Conservation (phyloP, 176 grass and related monocot genomes). For the Oryza glumipatula region DNA sequence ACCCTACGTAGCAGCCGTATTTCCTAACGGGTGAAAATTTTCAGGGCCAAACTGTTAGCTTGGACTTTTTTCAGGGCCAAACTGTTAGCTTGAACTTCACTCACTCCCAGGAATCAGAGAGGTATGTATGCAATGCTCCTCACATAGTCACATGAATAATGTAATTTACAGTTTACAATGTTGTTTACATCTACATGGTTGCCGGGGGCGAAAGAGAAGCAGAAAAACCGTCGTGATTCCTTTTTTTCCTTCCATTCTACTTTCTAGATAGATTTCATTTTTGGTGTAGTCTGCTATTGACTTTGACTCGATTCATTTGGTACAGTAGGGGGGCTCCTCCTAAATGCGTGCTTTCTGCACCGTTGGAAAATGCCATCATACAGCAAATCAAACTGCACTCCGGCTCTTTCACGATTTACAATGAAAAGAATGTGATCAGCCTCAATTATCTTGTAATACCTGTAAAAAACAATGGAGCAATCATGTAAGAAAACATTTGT, state of each 20-base stretch:
- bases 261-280: slow-evolving; percentile 34
- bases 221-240: neutral
- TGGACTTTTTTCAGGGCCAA: neutral
- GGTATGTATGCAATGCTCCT: slow-evolving; percentile 14
- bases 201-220: slow-evolving; percentile 6
- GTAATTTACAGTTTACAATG: slow-evolving; percentile 42
- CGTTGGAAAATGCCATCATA: slow-evolving; percentile 95
- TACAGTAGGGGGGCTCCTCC: slow-evolving; percentile 57
- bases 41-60: neutral
- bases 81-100: neutral
- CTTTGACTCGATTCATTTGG: slow-evolving; percentile 69
- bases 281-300: slow-evolving; percentile 49
- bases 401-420: slow-evolving; percentile 91
- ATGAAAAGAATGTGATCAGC: slow-evolving; percentile 99
- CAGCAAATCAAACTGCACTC: slow-evolving; percentile 91
- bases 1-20: neutral
- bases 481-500: neutral
- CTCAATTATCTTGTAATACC: slow-evolving; percentile 96
- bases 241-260: slow-evolving; percentile 34
- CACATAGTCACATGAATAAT: neutral
- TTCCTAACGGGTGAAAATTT: neutral
- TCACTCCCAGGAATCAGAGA: slow-evolving; percentile 13
- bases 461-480: slow-evolving; percentile 28
- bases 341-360: slow-evolving; percentile 81
- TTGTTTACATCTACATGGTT: slow-evolving; percentile 23